These are phyloP conservation scores for Melastoma candidum DNA, from an alignment of 441 rosid species.

Conservation along the genomic window DNA sequence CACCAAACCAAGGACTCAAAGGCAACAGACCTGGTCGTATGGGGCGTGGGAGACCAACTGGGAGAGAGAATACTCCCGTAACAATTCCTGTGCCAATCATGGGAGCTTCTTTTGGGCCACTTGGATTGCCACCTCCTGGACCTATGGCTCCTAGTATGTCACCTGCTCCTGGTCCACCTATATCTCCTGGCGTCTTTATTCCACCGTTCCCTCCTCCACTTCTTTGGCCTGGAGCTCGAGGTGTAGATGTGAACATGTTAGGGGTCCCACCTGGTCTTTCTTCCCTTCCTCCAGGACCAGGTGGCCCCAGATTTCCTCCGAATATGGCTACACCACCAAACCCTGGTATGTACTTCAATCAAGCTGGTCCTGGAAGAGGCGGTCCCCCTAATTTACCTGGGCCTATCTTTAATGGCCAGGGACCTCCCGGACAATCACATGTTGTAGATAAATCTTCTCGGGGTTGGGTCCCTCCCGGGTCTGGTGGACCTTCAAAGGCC, in stretches of 20 bases:
- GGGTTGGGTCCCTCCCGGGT: conserved; percentile 86
- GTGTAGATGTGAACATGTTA: conserved; percentile 84
- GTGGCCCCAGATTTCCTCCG: conserved; percentile 73
- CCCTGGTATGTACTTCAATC: conserved; percentile 70
- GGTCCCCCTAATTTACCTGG: conserved; percentile 12
- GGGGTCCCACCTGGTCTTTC: conserved; percentile 84
- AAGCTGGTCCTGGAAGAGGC: conserved; percentile 79
- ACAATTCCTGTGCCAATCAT: conserved; percentile 68
- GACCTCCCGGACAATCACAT: conserved; percentile 63
- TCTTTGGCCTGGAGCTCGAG: conserved; percentile 91
- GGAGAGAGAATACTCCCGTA: conserved; percentile 85
- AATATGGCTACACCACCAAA: conserved; percentile 57
- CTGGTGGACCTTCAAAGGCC: conserved; percentile 73
- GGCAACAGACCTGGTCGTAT: conserved; percentile 77
- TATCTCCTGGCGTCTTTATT: conserved; percentile 68
- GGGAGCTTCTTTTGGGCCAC: conserved; percentile 85
- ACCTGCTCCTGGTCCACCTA: conserved; percentile 78
- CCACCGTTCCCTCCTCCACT: conserved; percentile 75
- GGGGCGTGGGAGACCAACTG: conserved; percentile 77
- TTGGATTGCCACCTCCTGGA: conserved; percentile 95
- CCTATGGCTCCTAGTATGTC: conserved; percentile 82
- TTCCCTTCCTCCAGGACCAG: conserved; percentile 85
- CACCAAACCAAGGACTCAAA: conserved; percentile 52
- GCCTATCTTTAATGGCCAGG: conserved; percentile 52
- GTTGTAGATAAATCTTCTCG: conserved; percentile 62